These are phyloP conservation scores for Nakataea oryzae DNA, from an alignment of 2,329 filamentous ascomycete species.

Conservation along the genomic window DNA sequence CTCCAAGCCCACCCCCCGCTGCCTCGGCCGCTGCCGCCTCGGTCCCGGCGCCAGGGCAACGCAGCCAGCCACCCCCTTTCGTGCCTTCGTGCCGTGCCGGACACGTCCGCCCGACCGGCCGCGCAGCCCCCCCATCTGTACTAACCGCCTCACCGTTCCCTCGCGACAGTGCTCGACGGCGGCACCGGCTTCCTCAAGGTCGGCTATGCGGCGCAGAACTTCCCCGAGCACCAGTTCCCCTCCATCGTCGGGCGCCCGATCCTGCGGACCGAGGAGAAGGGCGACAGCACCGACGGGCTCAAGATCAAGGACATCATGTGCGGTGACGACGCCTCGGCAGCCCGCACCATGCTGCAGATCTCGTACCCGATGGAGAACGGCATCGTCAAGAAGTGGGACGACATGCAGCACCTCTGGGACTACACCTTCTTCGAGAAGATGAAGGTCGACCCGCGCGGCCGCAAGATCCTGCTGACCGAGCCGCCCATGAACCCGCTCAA, in stretches of 20 bases:
- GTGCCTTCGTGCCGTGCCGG: too few relatives aligned
- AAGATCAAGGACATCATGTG: slow-evolving; percentile 99
- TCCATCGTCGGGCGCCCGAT: slow-evolving; percentile 98
- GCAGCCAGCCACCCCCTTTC: too few relatives aligned
- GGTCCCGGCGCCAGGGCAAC: too few relatives aligned
- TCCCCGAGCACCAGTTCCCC: slow-evolving; percentile 96
- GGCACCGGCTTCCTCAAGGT: slow-evolving; percentile 99
- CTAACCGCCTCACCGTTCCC: slow-evolving; percentile 12
- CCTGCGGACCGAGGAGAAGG: slow-evolving; percentile 84
- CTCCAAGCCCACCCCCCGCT: slow-evolving; percentile 4
- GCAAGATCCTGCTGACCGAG: slow-evolving; percentile 87
- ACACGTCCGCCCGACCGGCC: too few relatives aligned
- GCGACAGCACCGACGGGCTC: slow-evolving; percentile 45
- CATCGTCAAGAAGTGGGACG: slow-evolving; percentile 98
- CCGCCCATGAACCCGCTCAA: slow-evolving; percentile 95
- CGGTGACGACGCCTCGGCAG: slow-evolving; percentile 92
- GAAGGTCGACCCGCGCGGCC: slow-evolving; percentile 77
- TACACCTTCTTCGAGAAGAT: slow-evolving; percentile 98
- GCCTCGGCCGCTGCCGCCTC: too few relatives aligned
- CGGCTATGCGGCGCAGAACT: slow-evolving; percentile 98
- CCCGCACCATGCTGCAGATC: slow-evolving; percentile 94
- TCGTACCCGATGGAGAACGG: slow-evolving; percentile 99
- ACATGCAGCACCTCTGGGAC: slow-evolving; percentile 99
- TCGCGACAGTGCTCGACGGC: slow-evolving; percentile 83
- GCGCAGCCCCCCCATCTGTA: too few relatives aligned